These are phyloP conservation scores for Globisporangium uncinulatum DNA, from an alignment of 352 stramenopile genomes.

Conservation along the genomic window DNA sequence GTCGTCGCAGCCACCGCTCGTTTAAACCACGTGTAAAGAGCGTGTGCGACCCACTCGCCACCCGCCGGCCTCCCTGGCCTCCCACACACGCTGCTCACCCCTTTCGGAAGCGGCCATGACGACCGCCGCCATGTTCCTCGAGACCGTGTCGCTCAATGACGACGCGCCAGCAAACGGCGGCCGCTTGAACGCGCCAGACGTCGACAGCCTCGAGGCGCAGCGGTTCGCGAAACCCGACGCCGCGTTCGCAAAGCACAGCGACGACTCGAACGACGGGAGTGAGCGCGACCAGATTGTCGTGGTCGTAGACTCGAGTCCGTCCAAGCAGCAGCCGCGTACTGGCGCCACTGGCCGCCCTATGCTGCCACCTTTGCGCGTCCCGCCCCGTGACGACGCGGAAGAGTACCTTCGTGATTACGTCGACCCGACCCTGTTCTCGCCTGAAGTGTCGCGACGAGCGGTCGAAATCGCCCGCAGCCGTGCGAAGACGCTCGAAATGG, in stretches of 20 bases:
- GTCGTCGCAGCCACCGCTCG: no score
- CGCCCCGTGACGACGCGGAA: slow-evolving; percentile 38
- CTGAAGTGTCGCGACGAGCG: slow-evolving; percentile 72
- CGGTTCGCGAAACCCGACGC: slow-evolving; percentile 24
- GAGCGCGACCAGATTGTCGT: slow-evolving; percentile 20
- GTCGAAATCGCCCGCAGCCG: slow-evolving; percentile 81
- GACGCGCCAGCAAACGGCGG: slow-evolving; percentile 20
- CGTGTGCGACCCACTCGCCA: no score
- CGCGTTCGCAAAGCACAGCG: slow-evolving; percentile 17
- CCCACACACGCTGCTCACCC: not conserved
- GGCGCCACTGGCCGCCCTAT: slow-evolving; percentile 9
- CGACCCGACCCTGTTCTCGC: slow-evolving; percentile 74
- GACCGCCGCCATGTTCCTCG: slow-evolving; percentile 41
- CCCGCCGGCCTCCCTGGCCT: no score
- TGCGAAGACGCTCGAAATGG: slow-evolving; percentile 59
- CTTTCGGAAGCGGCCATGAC: slow-evolving; percentile 13
- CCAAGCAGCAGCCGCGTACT: slow-evolving; percentile 1
- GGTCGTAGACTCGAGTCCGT: slow-evolving; percentile 21
- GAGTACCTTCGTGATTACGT: slow-evolving; percentile 48
- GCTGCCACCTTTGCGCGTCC: slow-evolving; percentile 17
- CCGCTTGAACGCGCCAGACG: slow-evolving; percentile 9
- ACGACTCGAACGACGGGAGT: slow-evolving; percentile 22
- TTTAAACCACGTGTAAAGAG: no score
- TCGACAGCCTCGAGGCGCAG: slow-evolving; percentile 50
- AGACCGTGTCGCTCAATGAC: slow-evolving; percentile 76